A percentile compares a stretch with the other conserved stretches of the same genome.
Evolutionary conservation across 192 early-diverging fungal genomes (phyloP).

Genomic region (Jimgerdemannia lactiflua): DNA sequence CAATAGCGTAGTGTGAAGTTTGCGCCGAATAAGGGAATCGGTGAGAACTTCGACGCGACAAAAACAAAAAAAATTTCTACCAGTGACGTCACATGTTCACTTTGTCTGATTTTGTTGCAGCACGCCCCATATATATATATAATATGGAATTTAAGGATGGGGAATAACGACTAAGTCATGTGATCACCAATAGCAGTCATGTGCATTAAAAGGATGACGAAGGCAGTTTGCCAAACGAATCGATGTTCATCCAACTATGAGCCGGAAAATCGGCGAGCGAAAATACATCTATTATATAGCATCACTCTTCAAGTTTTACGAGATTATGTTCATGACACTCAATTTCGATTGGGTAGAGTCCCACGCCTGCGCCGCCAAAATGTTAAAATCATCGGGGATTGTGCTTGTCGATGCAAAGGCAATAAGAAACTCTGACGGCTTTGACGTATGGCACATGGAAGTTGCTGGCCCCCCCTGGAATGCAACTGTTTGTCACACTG

Average conservation of each 20-base stretch:
- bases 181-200: too few relatives aligned
- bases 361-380: slow-evolving; percentile 3
- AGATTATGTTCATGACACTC: slow-evolving; percentile 6
- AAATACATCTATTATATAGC: slow-evolving; percentile 11
- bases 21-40: background rate
- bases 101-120: too few relatives aligned
- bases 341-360: slow-evolving; percentile 15
- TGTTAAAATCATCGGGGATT: slow-evolving; percentile 8
- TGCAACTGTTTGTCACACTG: background rate
- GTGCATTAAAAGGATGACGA: too few relatives aligned
- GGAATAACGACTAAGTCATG: too few relatives aligned
- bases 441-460: slow-evolving; percentile 4
- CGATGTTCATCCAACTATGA: slow-evolving; percentile 8
- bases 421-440: slow-evolving; percentile 3
- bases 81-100: too few relatives aligned
- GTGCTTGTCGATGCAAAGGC: slow-evolving; percentile 3
- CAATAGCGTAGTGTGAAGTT: background rate
- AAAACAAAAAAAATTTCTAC: too few relatives aligned
- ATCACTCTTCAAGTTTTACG: slow-evolving; percentile 17
- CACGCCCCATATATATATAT: too few relatives aligned
- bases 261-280: slow-evolving; percentile 10
- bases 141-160: too few relatives aligned
- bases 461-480: slow-evolving; percentile 9
- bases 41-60: background rate
- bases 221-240: too few relatives aligned